Conservation (phyloP, 345 rosid genomes). For the Theobroma cacao region DNA sequence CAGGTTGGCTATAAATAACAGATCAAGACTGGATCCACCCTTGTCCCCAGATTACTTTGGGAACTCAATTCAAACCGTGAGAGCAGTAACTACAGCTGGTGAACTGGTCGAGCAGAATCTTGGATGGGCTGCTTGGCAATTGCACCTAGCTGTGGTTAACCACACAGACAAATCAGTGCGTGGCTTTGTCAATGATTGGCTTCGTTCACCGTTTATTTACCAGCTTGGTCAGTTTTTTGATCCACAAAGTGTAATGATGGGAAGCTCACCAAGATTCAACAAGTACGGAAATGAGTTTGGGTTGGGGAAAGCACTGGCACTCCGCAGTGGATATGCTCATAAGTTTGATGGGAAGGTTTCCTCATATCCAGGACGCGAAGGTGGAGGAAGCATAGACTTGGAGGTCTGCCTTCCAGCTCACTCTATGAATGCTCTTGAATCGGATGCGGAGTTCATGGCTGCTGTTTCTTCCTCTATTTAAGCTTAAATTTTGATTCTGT, state of each 20-base stretch:
- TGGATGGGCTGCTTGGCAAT: conserved; percentile 65
- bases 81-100: conserved; percentile 42
- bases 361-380: conserved; percentile 57
- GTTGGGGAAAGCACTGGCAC: conserved; percentile 64
- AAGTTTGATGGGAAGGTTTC: conserved; percentile 76
- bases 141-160: conserved; percentile 46
- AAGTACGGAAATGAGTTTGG: conserved; percentile 79
- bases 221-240: conserved; percentile 40
- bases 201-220: conserved; percentile 38
- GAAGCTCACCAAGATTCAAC: conserved; percentile 77
- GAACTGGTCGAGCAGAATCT: conserved; percentile 48
- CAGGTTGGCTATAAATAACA: conserved; percentile 45
- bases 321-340: conserved; percentile 62
- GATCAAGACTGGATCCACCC: conserved; percentile 51
- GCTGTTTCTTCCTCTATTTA: conserved; percentile 25
- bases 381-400: conserved; percentile 66
- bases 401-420: conserved; percentile 61
- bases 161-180: conserved; percentile 34
- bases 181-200: conserved; percentile 41
- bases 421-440: conserved; percentile 54
- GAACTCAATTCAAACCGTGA: conserved; percentile 39
- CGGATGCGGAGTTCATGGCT: no score
- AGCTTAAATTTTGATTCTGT: no score
- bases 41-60: conserved; percentile 58
- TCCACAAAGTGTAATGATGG: conserved; percentile 55